Evolutionary conservation across 495 filamentous ascomycete species (phyloP), one percentile per base, ranked within the genome.

Genomic region (Penicillium simplicissimum): DNA sequence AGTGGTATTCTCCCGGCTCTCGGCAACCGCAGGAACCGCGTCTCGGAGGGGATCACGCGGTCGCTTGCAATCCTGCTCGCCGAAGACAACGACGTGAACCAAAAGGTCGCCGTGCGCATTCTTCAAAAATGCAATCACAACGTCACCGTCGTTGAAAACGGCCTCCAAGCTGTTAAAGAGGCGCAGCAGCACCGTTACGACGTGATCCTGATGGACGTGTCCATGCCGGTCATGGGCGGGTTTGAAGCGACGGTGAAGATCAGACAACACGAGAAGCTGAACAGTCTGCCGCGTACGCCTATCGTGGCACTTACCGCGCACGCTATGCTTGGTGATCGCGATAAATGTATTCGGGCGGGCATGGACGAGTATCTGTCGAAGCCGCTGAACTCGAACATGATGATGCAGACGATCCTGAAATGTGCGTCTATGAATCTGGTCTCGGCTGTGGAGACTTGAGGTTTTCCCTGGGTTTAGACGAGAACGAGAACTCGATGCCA

Each of bases 1-100:
- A 96, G 96, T 70, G 91, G 92, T 54, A 90, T 97, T 83, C 87
- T 97, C 45, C 94, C 93, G 11, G 94, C 94, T 13, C 76, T 97
- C 49, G 93, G 96, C 72, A 93, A 92, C 65, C 82, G 93, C 48
- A 88, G 92, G 36, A 91, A 90, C 14, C 90, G 89, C 19, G 88
- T 89, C 1, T 81, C 92, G 36, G 88, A 91, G 1, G 92, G 95
- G 64, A 90, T 93, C 63, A 93, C 90, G 6, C 90, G 88, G 63
- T 93, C 92, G 0, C 93, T 97, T 68, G 89, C 94, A 60, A 92
- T 97, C 57, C 79, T 97, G 15, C 82, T 94, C 3, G 91, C 91
- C 4, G 91, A 95, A 71, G 90, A 94, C 73, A 93, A 93, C 65
- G 81, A 86, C 9, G 85, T 91, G 52, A 93, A 90, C 70, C 90